Evolutionary conservation across 1,284 basidiomycete genomes (phyloP).

Genomic region (Tilletia setariae): DNA sequence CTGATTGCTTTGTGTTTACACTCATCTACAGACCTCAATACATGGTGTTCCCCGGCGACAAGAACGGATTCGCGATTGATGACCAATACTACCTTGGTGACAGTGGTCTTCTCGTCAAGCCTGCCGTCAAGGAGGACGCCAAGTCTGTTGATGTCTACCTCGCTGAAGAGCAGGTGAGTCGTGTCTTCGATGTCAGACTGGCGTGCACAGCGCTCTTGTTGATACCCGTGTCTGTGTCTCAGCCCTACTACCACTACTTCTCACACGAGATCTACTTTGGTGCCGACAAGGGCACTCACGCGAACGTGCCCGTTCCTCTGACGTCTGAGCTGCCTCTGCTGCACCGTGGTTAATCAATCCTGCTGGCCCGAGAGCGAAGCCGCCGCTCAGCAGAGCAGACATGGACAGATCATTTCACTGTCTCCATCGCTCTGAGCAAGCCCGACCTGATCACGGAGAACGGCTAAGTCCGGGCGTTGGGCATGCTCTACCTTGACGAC

Average conservation of each 20-base stretch:
- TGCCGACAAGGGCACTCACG: conserved; percentile 61
- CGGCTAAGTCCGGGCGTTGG: conserved; percentile 60
- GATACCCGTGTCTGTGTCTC: background rate
- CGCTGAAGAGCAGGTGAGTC: conserved; percentile 63
- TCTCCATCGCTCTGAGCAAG: conserved; percentile 75
- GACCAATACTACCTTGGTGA: conserved; percentile 91
- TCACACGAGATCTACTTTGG: conserved; percentile 62
- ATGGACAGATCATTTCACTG: conserved; percentile 87
- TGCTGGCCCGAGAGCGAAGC: conserved; percentile 80
- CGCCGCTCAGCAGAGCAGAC: conserved; percentile 81
- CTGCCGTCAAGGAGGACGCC: conserved; percentile 73
- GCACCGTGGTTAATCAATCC: conserved; percentile 87
- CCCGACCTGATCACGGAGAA: conserved; percentile 18
- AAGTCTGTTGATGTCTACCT: conserved; percentile 76
- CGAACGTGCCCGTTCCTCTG: conserved; percentile 74
- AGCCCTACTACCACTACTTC: conserved; percentile 96
- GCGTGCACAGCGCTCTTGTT: no score
- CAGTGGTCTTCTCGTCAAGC: conserved; percentile 86
- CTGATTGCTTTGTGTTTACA: no score
- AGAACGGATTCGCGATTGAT: conserved; percentile 78
- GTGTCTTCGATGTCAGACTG: background rate
- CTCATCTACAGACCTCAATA: conserved; percentile 73
- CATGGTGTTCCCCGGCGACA: conserved; percentile 83
- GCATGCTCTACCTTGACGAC: conserved; percentile 92
- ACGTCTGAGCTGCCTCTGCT: conserved; percentile 74